Conservation (phyloP, 352 stramenopile genomes). For the Albugo candida region DNA sequence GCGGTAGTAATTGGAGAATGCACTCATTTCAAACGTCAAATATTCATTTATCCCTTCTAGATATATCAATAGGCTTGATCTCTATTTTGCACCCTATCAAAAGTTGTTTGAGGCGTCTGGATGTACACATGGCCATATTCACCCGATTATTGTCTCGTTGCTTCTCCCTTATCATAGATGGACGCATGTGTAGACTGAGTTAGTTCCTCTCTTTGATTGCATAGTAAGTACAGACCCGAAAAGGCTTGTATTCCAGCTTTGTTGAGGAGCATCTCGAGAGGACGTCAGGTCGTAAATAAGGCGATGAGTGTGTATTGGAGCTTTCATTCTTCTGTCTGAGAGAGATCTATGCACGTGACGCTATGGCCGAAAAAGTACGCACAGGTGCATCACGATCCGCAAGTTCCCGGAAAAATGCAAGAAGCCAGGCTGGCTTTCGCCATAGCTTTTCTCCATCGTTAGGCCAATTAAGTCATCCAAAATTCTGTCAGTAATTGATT, state of each 20-base stretch:
- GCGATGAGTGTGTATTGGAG: conserved; percentile 79
- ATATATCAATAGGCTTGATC: conserved; percentile 19
- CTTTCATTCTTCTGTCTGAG: conserved; percentile 16
- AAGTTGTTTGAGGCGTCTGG: conserved; percentile 37
- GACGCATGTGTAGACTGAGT: conserved; percentile 26
- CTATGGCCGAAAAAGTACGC: conserved; percentile 34
- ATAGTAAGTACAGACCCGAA: conserved; percentile 35
- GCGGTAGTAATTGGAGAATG: conserved; percentile 30
- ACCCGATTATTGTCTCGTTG: conserved; percentile 84
- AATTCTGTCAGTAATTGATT: no score
- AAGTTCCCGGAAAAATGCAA: conserved; percentile 79
- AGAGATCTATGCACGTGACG: conserved; percentile 17
- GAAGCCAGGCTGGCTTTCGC: conserved; percentile 13
- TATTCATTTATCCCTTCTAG: conserved; percentile 74
- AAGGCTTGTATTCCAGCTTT: conserved; percentile 70
- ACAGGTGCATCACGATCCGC: conserved; percentile 45
- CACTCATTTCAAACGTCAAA: conserved; percentile 58
- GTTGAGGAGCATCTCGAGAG: conserved; percentile 69
- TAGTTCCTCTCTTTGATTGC: no score
- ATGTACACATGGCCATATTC: conserved; percentile 62
- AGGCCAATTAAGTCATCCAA: no score
- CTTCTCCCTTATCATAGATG: conserved; percentile 81
- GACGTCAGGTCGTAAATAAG: conserved; percentile 78
- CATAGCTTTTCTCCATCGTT: no score
- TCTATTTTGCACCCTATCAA: conserved; percentile 6